Percentiles rank a stretch among this genome's conserved stretches.
Conservation (phyloP, 495 filamentous ascomycete genomes). For the Staphylotrichum longicolle region DNA sequence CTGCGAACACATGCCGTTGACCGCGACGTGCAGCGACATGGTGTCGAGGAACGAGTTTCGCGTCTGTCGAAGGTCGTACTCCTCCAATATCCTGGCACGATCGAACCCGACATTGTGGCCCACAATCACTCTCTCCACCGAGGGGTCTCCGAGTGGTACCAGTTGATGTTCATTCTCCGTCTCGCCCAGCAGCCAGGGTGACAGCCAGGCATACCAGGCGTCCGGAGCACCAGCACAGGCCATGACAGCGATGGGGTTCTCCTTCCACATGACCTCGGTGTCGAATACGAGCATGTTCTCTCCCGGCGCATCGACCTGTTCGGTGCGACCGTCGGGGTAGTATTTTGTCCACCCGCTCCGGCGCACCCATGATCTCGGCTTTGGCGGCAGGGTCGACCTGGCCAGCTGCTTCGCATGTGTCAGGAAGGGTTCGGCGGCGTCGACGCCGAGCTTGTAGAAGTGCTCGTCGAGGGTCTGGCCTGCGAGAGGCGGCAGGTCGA, state of each 20-base stretch:
- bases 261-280: constrained; percentile 94
- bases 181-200: constrained; percentile 89
- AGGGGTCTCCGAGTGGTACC: constrained; percentile 77
- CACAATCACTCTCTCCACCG: constrained; percentile 68
- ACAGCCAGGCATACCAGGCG: constrained; percentile 96
- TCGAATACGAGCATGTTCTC: constrained; percentile 88
- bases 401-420: constrained; percentile 71
- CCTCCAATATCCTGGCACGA: constrained; percentile 80
- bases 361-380: constrained; percentile 75
- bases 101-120: constrained; percentile 98
- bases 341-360: constrained; percentile 95
- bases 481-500: constrained; percentile 77
- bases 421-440: constrained; percentile 86
- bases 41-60: constrained; percentile 91
- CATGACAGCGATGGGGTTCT: constrained; percentile 90
- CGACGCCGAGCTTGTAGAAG: constrained; percentile 85
- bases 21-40: constrained; percentile 96
- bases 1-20: constrained; percentile 98
- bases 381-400: constrained; percentile 60
- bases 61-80: constrained; percentile 80
- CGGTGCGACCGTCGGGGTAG: constrained; percentile 63
- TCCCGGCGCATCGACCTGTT: constrained; percentile 70
- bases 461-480: constrained; percentile 88
- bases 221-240: constrained; percentile 84
- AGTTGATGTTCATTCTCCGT: constrained; percentile 73